A percentile compares a stretch with the other conserved stretches of the same genome.
Evolutionary conservation across 2,329 filamentous ascomycete species (phyloP).

Genomic region (Biscogniauxia marginata): DNA sequence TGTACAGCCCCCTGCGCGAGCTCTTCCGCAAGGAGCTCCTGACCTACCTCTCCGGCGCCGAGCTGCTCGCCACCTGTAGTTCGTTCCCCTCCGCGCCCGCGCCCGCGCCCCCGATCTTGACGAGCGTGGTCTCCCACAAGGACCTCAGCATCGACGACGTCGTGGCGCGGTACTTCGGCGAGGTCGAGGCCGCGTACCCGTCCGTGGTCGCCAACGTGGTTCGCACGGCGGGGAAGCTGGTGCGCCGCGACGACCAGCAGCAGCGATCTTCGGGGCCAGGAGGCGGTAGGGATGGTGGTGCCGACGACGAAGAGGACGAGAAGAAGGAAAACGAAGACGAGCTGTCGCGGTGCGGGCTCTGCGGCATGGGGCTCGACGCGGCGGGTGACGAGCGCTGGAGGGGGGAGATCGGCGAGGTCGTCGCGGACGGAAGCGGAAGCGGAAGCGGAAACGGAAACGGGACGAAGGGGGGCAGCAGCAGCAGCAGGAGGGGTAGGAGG

Average conservation of each 20-base stretch:
- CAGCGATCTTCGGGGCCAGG: no score
- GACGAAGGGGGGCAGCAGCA: constrained; percentile 16
- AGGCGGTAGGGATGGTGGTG: no score
- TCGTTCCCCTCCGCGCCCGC: background rate
- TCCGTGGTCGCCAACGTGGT: constrained; percentile 95
- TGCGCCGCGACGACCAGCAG: constrained; percentile 46
- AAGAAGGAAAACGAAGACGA: constrained; percentile 22
- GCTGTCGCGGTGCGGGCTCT: constrained; percentile 59
- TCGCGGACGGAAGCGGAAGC: constrained; percentile 8
- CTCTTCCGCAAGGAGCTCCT: constrained; percentile 78
- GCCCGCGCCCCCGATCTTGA: constrained; percentile 40
- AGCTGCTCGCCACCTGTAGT: background rate
- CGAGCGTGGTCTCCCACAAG: constrained; percentile 60
- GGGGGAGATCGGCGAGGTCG: constrained; percentile 55
- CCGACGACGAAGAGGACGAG: constrained; percentile 29
- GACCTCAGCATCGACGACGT: constrained; percentile 88
- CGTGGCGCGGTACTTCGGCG: constrained; percentile 84
- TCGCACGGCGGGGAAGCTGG: constrained; percentile 81
- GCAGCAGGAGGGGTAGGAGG: constrained; percentile 13
- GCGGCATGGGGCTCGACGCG: constrained; percentile 64
- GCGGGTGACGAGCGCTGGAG: constrained; percentile 63
- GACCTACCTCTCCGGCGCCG: constrained; percentile 52
- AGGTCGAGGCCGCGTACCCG: constrained; percentile 81
- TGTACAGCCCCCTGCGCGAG: constrained; percentile 83
- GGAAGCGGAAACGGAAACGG: constrained; percentile 10